A percentile compares a stretch with the other conserved stretches of the same genome.
phyloP scores from a whole-genome alignment of 257 asterid species.

The Nicotiana noctiflora region DNA sequence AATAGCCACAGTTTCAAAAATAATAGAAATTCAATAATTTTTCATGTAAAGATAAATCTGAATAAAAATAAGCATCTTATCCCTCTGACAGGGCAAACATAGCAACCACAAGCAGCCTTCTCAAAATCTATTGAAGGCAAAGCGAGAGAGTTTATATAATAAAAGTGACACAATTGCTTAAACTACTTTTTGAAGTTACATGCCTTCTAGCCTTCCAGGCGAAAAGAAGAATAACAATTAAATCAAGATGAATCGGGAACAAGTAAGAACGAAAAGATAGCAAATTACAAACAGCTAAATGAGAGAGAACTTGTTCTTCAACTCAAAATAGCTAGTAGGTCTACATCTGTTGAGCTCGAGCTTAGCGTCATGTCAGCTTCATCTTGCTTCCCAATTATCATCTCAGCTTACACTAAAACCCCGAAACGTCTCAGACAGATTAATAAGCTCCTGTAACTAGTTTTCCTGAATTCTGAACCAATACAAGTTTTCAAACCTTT shows the following conservation, averaged over 20 bases:
- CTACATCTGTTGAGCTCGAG: background rate
- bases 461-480: background rate
- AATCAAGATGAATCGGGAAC: background rate
- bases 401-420: background rate
- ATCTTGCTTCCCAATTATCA: no score
- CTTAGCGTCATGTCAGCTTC: background rate
- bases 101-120: no score
- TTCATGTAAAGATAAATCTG: no score
- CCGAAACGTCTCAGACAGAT: background rate
- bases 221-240: background rate
- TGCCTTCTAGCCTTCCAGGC: background rate
- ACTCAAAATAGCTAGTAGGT: background rate
- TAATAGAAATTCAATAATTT: no score
- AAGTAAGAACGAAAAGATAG: background rate
- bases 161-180: no score
- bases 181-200: background rate
- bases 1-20: no score
- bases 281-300: background rate
- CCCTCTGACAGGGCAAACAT: no score
- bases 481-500: background rate
- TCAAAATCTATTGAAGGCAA: no score
- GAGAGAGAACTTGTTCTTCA: background rate
- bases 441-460: background rate
- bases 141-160: no score
- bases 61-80: no score